Conservation (phyloP, 768 basidiomycete genomes). For the Calocera cornea region DNA sequence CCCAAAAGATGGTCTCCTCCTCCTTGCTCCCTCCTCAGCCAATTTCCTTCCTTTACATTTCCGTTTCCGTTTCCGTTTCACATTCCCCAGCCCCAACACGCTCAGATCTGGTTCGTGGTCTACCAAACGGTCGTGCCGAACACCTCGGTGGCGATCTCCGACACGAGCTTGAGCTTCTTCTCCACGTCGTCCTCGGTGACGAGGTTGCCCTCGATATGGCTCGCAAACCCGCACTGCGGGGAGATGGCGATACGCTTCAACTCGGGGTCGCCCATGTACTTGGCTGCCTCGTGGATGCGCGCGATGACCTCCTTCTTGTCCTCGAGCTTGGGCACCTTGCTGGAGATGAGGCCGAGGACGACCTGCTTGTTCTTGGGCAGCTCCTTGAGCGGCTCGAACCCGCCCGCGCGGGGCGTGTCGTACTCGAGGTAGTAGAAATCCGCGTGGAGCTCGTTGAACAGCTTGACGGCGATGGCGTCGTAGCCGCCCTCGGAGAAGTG, state of each 20-base stretch:
- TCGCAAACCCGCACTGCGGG: constrained; percentile 53
- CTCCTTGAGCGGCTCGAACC: constrained; percentile 26
- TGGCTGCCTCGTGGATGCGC: constrained; percentile 41
- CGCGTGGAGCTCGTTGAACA: constrained; percentile 33
- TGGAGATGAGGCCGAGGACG: constrained; percentile 34
- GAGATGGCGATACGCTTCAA: constrained; percentile 37
- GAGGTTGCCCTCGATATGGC: constrained; percentile 44
- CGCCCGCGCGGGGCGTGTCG: constrained; percentile 47
- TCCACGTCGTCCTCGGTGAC: constrained; percentile 35
- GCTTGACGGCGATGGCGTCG: constrained; percentile 21
- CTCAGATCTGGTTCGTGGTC: too few relatives aligned
- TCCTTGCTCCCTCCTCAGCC: too few relatives aligned
- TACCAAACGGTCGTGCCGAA: neutral
- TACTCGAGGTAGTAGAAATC: constrained; percentile 2
- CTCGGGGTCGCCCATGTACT: constrained; percentile 33
- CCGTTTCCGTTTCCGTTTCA: too few relatives aligned
- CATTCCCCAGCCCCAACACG: too few relatives aligned
- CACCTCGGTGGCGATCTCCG: constrained; percentile 27
- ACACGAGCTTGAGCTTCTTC: constrained; percentile 35
- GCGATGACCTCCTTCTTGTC: neutral
- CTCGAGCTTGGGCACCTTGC: constrained; percentile 26
- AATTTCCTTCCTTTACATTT: neutral
- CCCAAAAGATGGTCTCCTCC: neutral
- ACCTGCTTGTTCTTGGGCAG: constrained; percentile 29
- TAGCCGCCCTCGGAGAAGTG: constrained; percentile 16